Evolutionary conservation across 2,329 filamentous ascomycete species (phyloP).

Genomic region (Xylaria sp.): DNA sequence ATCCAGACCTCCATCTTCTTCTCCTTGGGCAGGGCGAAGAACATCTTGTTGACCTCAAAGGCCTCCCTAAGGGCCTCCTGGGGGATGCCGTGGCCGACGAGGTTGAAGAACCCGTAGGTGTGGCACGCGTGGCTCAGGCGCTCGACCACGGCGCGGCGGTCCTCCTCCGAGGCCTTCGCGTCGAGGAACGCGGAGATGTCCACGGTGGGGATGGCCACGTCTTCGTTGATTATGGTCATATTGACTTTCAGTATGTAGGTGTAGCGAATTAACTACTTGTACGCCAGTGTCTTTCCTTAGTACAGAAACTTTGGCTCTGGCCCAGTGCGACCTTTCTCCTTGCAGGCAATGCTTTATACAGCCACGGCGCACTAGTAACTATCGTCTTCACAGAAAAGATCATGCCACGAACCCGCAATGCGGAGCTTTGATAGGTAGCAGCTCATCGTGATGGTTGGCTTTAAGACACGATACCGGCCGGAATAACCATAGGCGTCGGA

Average conservation of each 20-base stretch:
- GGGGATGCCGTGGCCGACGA: constrained; percentile 36
- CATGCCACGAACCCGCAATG: too few relatives aligned
- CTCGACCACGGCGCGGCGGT: constrained; percentile 22
- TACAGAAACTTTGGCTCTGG: too few relatives aligned
- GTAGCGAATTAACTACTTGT: too few relatives aligned
- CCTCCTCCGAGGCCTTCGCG: constrained; percentile 10
- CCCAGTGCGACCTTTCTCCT: too few relatives aligned
- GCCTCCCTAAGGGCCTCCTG: constrained; percentile 16
- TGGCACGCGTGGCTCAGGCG: constrained; percentile 26
- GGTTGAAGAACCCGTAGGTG: constrained; percentile 35
- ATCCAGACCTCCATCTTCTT: constrained; percentile 29
- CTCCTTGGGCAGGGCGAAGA: constrained; percentile 30
- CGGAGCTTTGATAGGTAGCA: too few relatives aligned
- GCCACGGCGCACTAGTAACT: too few relatives aligned
- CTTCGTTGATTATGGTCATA: neutral
- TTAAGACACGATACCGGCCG: too few relatives aligned
- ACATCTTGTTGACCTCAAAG: constrained; percentile 21
- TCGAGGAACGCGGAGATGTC: constrained; percentile 27
- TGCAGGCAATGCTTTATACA: too few relatives aligned
- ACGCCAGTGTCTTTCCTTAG: too few relatives aligned
- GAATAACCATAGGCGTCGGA: too few relatives aligned
- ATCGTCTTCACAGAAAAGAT: too few relatives aligned
- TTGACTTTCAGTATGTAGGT: neutral
- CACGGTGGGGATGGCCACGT: constrained; percentile 26
- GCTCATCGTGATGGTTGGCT: too few relatives aligned